Evolutionary conservation across 2,329 filamentous ascomycete species (phyloP), one percentile per base, ranked within the genome.

Genomic region (Sporothrix mexicana): DNA sequence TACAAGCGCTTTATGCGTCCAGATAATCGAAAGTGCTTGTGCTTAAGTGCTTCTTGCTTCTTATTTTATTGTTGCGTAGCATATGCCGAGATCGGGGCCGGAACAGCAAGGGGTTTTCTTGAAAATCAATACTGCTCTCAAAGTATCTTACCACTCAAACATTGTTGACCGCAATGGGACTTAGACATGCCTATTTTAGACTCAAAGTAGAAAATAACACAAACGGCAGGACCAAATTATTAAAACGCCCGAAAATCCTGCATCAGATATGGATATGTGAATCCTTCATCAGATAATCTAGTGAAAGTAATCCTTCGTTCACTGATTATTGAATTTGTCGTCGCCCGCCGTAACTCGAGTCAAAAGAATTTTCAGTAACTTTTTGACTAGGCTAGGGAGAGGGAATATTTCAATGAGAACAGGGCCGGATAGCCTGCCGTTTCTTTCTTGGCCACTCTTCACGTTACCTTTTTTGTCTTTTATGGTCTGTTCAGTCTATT

Each of bases 41-140:
- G 20, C 53, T 36, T 36, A 15, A 17, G 25, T 59, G 25, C 55
- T 59, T 36, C 17, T 59, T 59, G 3, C 12, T 59, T 57, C 23
- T 7, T 15, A 17, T 59, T 59, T 36, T 59, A 59, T 17, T 59
- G 15, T 17, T 59, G 7, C 12, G 25, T 30, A 15, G 23, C 15
- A 47, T 51, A 36, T 59, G 55, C 55, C 55, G 55, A 59, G 55
- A 59, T 59, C 55, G 55, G 55, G 55, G 55, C 55, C 12, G 6
- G 13, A 17, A 6, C 12, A 3, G 13, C 55, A 59, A 25, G 55
- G 55, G 25, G 17, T 12, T 10, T 23, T 25, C 23, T 57, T 3
- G 45, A 47, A 47, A 6, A 36, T 36, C 30, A 36, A 36, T 7
- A 36, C 30, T 36, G 30, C 30, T 36, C 30, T 36, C 30, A 36